These are phyloP conservation scores for Prunus persica DNA, from an alignment of 306 rosid genomes.

Conservation along the genomic window Prunus_persica_NCBIv2 NC_034010.1:15682001-15682500, in stretches of 20 bases:
- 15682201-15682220: constrained; percentile 23
- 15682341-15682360: constrained; percentile 37
- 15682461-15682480: constrained; percentile 44
- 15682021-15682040: constrained; percentile 40
- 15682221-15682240: constrained; percentile 8
- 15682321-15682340: constrained; percentile 41
- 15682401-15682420: constrained; percentile 49
- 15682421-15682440: constrained; percentile 47
- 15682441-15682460: constrained; percentile 42
- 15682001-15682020: constrained; percentile 50
- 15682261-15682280: constrained; percentile 44
- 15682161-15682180: neutral
- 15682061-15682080: constrained; percentile 52
- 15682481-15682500: constrained; percentile 24
- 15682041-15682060: constrained; percentile 48
- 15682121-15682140: constrained; percentile 47
- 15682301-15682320: constrained; percentile 33
- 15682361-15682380: constrained; percentile 43
- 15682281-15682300: constrained; percentile 39
- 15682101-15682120: constrained; percentile 43
- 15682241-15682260: neutral
- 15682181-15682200: constrained; percentile 38
- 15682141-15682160: constrained; percentile 38
- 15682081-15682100: constrained; percentile 51
- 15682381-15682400: constrained; percentile 36